Conservation (phyloP, 1,284 basidiomycete genomes). For the Vanrija humicola region DNA sequence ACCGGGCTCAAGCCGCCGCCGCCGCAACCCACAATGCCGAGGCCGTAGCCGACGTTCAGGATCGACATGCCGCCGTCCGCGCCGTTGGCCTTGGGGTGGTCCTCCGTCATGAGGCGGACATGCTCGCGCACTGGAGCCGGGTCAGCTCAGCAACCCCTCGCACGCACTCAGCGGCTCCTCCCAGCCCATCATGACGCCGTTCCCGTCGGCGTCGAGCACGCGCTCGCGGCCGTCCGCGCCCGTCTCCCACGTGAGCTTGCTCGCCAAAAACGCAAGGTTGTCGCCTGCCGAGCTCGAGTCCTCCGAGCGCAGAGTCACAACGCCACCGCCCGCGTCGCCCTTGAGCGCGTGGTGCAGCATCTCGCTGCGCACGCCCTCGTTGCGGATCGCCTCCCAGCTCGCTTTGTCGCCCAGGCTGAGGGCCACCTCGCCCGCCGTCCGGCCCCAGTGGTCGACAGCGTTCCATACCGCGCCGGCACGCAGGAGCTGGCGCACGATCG, state of each 20-base stretch:
- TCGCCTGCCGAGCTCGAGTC: constrained; percentile 70
- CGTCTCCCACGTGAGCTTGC: constrained; percentile 64
- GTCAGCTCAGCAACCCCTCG: constrained; percentile 33
- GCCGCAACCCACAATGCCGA: constrained; percentile 68
- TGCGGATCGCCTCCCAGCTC: constrained; percentile 71
- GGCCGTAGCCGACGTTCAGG: constrained; percentile 89
- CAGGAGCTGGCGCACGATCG: constrained; percentile 64
- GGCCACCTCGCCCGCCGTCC: constrained; percentile 83
- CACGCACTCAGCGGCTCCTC: constrained; percentile 67
- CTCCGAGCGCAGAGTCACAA: constrained; percentile 44
- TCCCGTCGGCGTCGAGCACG: constrained; percentile 57
- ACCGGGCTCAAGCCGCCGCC: constrained; percentile 29
- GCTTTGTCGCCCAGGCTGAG: constrained; percentile 72
- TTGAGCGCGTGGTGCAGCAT: constrained; percentile 48
- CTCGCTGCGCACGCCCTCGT: constrained; percentile 72
- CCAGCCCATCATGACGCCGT: constrained; percentile 94
- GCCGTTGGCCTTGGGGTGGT: constrained; percentile 52
- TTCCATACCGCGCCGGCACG: constrained; percentile 90
- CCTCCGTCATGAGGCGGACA: constrained; percentile 56
- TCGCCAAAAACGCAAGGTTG: constrained; percentile 69
- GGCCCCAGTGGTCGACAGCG: constrained; percentile 70
- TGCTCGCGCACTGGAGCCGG: constrained; percentile 49
- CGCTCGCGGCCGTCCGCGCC: constrained; percentile 73
- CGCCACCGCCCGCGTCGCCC: constrained; percentile 14
- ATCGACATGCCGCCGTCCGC: constrained; percentile 58